Conservation (phyloP, 192 early-diverging fungal genomes). For the Thoreauomyces humboldtii region DNA sequence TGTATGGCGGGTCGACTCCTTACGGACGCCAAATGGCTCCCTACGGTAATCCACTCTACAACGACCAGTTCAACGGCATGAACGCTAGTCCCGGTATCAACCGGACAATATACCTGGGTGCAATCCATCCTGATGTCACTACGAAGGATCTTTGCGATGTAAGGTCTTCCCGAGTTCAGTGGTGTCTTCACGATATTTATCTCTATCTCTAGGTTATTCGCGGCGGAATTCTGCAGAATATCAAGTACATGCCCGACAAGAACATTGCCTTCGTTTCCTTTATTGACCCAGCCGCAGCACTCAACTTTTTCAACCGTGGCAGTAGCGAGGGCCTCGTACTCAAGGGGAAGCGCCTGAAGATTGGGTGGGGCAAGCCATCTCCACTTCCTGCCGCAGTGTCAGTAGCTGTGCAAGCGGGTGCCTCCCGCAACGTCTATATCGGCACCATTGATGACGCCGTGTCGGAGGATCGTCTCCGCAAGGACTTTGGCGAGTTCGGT, state of each 20-base stretch:
- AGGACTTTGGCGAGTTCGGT: slow-evolving; percentile 81
- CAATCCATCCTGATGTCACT: slow-evolving; percentile 72
- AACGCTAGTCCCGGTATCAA: slow-evolving; percentile 37
- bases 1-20: background rate
- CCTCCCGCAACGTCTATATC: slow-evolving; percentile 79
- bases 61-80: slow-evolving; percentile 22
- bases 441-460: slow-evolving; percentile 64
- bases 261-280: slow-evolving; percentile 85
- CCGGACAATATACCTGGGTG: slow-evolving; percentile 82
- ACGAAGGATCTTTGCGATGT: slow-evolving; percentile 83
- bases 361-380: slow-evolving; percentile 78
- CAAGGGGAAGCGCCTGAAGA: slow-evolving; percentile 70
- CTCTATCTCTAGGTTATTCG: slow-evolving; percentile 58
- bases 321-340: slow-evolving; percentile 62
- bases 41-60: slow-evolving; percentile 4
- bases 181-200: background rate
- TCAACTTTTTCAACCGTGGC: slow-evolving; percentile 59
- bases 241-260: slow-evolving; percentile 71
- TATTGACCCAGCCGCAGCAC: slow-evolving; percentile 68
- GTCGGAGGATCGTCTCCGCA: slow-evolving; percentile 65
- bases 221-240: slow-evolving; percentile 77
- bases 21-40: slow-evolving; percentile 4
- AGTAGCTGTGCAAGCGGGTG: slow-evolving; percentile 59
- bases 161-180: too few species aligned
- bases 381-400: slow-evolving; percentile 50